Percentiles rank a stretch among this genome's conserved stretches.
Evolutionary conservation across 1,284 basidiomycete genomes (phyloP).

Genomic region (Microbotryum violaceum): DNA sequence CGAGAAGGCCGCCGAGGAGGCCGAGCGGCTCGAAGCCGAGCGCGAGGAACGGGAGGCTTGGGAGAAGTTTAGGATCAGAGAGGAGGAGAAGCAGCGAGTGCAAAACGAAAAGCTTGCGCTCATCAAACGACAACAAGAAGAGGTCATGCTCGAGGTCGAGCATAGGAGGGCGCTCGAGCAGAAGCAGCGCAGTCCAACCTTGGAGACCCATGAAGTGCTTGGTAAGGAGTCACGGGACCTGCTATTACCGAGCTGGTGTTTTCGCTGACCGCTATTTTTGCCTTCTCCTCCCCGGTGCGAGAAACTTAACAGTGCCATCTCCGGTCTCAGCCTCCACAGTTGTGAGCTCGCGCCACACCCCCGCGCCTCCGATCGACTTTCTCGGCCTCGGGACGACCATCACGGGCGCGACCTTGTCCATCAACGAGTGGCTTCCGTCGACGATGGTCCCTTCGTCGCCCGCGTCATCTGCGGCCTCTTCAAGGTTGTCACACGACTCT

Average conservation of each 20-base stretch:
- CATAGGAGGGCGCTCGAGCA: too few species aligned
- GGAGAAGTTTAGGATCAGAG: neutral
- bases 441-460: neutral
- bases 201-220: too few species aligned
- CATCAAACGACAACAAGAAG: slow-evolving; percentile 5
- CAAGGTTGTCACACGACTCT: neutral
- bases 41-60: neutral
- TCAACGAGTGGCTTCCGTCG: neutral
- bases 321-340: too few species aligned
- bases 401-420: neutral
- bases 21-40: slow-evolving; percentile 17
- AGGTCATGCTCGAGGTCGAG: neutral
- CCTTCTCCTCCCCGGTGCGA: too few species aligned
- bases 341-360: too few species aligned
- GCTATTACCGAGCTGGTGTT: too few species aligned
- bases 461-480: neutral
- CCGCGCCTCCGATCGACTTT: too few species aligned
- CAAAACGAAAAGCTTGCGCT: slow-evolving; percentile 4
- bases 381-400: too few species aligned
- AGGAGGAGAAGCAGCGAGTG: slow-evolving; percentile 2
- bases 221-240: too few species aligned
- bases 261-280: too few species aligned
- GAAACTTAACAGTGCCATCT: too few species aligned
- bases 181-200: too few species aligned
- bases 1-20: slow-evolving; percentile 18